Base-by-base conservation (phyloP, 2,329 filamentous ascomycete genomes). In the Colletotrichum chrysophilum region DNA sequence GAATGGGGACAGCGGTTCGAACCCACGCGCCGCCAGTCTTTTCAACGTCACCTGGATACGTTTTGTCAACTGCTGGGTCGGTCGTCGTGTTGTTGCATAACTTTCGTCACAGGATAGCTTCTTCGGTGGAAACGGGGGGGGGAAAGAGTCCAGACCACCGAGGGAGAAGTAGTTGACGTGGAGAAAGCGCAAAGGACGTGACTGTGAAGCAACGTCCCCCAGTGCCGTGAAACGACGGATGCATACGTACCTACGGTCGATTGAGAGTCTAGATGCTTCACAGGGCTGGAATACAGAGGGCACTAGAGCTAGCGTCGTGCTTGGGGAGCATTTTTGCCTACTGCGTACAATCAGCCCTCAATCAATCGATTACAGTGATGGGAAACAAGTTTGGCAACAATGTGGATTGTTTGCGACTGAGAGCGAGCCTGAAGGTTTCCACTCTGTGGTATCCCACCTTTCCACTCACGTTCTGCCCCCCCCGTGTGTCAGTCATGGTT, bases 251-350 rank as follows among this genome's bases (percentile, higher is more conserved):
- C 38, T 56, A 60, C 24, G 66, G 71, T 71, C 71, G 60, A 74
- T 55, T 34, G 72, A 58, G 64, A 68, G 69, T 75, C 73, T 68
- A 67, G 69, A 75, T 73, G 73, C 73, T 75, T 75, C 73, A 75
- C 69, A 67, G 69, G 55, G 64, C 73, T 72, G 69, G 73, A 66
- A 55, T 30, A 61, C 55, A 58, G 21, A 58, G 58, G 21, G 24
- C 32, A 5, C 30, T 60, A 14, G 32, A 16, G 43, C 66, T 68
- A 68, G 66, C 26, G 32, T n/a, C 30, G 52, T 48, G 43, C 43
- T 52, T 28, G 52, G 67, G 52, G 64, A 66, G 32, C 38, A 60
- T 24, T 32, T 74, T 74, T 65, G 10, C 24, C n/a, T 66, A 43
- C 38, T 43, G 38, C 38, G 38, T 43, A 48, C 55, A 58, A 66